phyloP scores from a whole-genome alignment of 1,139 yeast species.

The Kodamaea ohmeri region DNA sequence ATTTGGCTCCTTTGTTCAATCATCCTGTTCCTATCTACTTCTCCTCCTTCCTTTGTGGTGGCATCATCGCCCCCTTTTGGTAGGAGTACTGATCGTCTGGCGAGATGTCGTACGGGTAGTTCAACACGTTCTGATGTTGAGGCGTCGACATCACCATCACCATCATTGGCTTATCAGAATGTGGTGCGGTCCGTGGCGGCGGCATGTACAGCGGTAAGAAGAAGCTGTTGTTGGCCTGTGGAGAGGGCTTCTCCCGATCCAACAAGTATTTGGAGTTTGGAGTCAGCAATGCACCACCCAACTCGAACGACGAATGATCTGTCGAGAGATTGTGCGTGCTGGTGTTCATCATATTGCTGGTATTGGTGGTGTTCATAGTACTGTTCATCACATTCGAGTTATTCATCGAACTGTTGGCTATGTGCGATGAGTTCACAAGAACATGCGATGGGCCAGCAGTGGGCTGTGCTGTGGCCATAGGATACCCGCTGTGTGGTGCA shows the following conservation, averaged over 20 bases:
- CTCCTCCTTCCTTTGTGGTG: slow-evolving; percentile 7
- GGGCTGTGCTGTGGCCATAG: slow-evolving; percentile 1
- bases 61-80: slow-evolving; percentile 10
- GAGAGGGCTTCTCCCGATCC: slow-evolving; percentile 41
- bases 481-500: too few relatives aligned
- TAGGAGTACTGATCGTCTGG: slow-evolving; percentile 9
- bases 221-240: slow-evolving; percentile 21
- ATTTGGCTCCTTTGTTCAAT: not conserved
- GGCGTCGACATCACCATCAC: slow-evolving; percentile 50
- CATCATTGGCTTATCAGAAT: slow-evolving; percentile 17
- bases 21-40: not conserved
- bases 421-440: slow-evolving; percentile 9
- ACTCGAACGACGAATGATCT: slow-evolving; percentile 40
- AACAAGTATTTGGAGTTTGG: slow-evolving; percentile 43
- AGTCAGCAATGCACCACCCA: slow-evolving; percentile 39
- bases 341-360: slow-evolving; percentile 21
- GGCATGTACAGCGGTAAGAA: slow-evolving; percentile 29
- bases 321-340: slow-evolving; percentile 20
- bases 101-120: slow-evolving; percentile 15
- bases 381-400: slow-evolving; percentile 28
- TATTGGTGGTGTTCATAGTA: slow-evolving; percentile 26
- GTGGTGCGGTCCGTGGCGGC: slow-evolving; percentile 20
- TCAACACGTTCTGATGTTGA: slow-evolving; percentile 27
- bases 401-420: slow-evolving; percentile 16
- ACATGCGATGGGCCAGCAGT: not conserved